These are phyloP conservation scores for Lolium rigidum DNA, from an alignment of 176 grass and related monocot genomes.

Conservation along the genomic window DNA sequence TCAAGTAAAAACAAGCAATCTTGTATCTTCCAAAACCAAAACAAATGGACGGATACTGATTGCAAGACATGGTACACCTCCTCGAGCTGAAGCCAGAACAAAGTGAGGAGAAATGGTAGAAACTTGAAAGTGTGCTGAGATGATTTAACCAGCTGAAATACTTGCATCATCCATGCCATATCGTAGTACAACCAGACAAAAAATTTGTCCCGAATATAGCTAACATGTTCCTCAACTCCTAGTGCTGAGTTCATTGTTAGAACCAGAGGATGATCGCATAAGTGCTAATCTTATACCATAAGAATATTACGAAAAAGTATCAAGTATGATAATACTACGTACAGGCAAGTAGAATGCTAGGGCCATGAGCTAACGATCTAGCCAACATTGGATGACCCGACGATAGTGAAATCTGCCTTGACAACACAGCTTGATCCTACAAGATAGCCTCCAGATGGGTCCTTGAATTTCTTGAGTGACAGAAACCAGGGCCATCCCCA, in stretches of 20 bases:
- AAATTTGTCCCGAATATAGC: background rate
- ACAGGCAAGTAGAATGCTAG: too few relatives aligned
- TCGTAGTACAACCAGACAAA: background rate
- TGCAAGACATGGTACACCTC: too few relatives aligned
- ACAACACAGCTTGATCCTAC: background rate
- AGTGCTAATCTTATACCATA: too few relatives aligned
- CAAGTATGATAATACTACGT: too few relatives aligned
- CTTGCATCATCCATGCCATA: background rate
- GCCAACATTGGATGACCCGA: background rate
- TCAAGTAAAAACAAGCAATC: too few relatives aligned
- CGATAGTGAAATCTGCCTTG: background rate
- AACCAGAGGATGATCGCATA: background rate
- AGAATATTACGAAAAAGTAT: too few relatives aligned
- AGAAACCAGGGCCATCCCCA: background rate
- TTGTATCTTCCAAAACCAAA: too few relatives aligned
- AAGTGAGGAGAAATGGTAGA: background rate
- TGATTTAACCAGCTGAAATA: background rate
- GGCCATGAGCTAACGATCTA: background rate
- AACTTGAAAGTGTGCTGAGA: background rate
- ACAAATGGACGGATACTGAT: background rate
- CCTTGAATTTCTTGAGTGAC: background rate
- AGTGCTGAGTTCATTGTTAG: background rate
- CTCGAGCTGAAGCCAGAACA: background rate
- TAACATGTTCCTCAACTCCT: slow-evolving; percentile 10
- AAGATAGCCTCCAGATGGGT: background rate